Conservation (phyloP, 169 alveolate species). For the Cryptosporidium parvum region DNA sequence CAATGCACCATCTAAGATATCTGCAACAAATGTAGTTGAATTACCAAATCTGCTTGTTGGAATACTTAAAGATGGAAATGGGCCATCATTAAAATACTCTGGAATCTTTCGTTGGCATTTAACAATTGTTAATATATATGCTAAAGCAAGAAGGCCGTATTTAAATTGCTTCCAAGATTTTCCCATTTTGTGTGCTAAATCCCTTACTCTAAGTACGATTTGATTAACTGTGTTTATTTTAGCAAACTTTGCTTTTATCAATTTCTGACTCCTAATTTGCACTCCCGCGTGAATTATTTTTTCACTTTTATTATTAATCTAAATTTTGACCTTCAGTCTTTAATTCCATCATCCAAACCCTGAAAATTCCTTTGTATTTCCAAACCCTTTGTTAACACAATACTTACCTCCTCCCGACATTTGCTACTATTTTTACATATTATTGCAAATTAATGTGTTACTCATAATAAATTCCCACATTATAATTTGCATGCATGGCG, state of each 20-base stretch:
- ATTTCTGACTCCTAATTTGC: constrained; percentile 1
- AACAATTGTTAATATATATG: not conserved
- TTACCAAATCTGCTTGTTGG: constrained; percentile 20
- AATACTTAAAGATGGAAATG: constrained; percentile 46
- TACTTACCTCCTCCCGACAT: constrained; percentile 5
- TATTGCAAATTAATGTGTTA: constrained; percentile 28
- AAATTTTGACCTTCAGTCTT: not conserved
- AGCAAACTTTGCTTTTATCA: not conserved
- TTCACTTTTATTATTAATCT: not conserved
- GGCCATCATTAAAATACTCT: constrained; percentile 50
- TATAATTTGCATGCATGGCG: constrained; percentile 6
- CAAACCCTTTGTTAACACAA: not conserved
- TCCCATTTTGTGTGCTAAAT: not conserved
- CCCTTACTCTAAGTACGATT: not conserved
- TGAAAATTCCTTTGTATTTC: not conserved
- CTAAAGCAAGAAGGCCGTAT: not conserved
- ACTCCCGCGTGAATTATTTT: not conserved
- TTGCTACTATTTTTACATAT: constrained; percentile 18
- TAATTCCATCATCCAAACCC: constrained; percentile 7
- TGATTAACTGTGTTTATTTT: not conserved
- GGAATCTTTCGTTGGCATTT: constrained; percentile 28
- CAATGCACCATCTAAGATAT: constrained; percentile 60
- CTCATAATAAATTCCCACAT: constrained; percentile 3
- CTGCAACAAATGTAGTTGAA: constrained; percentile 37
- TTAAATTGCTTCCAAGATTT: not conserved